Conservation (phyloP, 768 basidiomycete species). For the Collybia nuda region DNA sequence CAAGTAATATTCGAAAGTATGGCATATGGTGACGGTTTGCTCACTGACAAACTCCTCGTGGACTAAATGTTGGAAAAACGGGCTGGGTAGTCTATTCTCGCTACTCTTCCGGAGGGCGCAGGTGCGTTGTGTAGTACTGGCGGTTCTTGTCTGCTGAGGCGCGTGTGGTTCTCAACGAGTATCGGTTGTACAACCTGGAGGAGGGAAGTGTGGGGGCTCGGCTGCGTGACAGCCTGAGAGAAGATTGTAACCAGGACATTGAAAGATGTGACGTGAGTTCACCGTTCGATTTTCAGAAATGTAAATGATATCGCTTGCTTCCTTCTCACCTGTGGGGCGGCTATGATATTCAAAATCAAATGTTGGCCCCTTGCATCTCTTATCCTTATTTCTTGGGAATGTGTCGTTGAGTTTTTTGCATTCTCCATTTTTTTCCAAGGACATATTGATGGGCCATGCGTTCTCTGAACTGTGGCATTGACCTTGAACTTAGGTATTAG, state of each 20-base stretch:
- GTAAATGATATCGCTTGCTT: constrained; percentile 45
- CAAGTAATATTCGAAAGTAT: constrained; percentile 95
- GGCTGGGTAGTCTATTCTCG: constrained; percentile 21
- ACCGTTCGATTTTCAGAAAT: constrained; percentile 46
- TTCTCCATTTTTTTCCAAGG: constrained; percentile 8
- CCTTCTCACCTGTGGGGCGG: constrained; percentile 17
- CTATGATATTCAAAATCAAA: background rate
- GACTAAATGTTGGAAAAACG: constrained; percentile 42
- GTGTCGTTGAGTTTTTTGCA: constrained; percentile 18
- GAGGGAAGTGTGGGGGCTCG: constrained; percentile 17
- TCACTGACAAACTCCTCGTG: constrained; percentile 83
- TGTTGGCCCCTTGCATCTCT: background rate
- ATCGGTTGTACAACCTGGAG: constrained; percentile 21
- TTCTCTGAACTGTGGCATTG: background rate
- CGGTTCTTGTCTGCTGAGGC: constrained; percentile 42
- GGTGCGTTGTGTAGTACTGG: constrained; percentile 64
- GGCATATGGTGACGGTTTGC: constrained; percentile 87
- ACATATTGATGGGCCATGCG: constrained; percentile 13
- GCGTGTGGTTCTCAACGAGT: constrained; percentile 33
- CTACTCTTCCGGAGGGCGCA: constrained; percentile 40
- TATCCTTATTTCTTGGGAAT: constrained; percentile 1
- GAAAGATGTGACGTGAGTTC: constrained; percentile 51
- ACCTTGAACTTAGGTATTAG: too few relatives aligned
- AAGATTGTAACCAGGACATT: constrained; percentile 11
- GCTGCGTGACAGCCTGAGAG: constrained; percentile 15